Conservation (phyloP, 805 yeast species). For the Ogataea minuta region DNA sequence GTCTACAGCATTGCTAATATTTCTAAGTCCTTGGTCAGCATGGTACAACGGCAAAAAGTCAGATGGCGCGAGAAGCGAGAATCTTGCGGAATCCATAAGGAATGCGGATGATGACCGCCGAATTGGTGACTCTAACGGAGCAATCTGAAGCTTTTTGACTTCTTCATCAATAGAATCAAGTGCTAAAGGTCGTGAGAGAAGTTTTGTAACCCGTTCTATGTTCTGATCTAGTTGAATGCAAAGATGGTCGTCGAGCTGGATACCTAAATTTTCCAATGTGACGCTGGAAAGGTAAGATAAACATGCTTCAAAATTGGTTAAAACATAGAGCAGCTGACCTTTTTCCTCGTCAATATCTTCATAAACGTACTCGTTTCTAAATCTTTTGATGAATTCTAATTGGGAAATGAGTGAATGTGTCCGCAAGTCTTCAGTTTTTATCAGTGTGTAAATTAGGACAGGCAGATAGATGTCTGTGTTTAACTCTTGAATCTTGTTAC, state of each 20-base stretch:
- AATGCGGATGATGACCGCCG: constrained; percentile 7
- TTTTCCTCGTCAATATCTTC: constrained; percentile 29
- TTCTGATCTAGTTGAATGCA: constrained; percentile 3
- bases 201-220: background rate
- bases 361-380: constrained; percentile 31
- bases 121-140: constrained; percentile 1
- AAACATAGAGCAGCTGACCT: constrained; percentile 34
- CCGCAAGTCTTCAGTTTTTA: constrained; percentile 30
- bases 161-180: constrained; percentile 31
- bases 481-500: constrained; percentile 14
- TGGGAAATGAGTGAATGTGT: constrained; percentile 32
- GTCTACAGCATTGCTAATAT: constrained; percentile 36
- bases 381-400: constrained; percentile 34
- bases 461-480: constrained; percentile 38
- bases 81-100: constrained; percentile 15
- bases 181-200: constrained; percentile 24
- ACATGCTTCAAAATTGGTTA: constrained; percentile 38
- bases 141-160: constrained; percentile 16
- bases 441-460: constrained; percentile 33
- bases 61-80: constrained; percentile 15
- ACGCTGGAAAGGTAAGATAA: constrained; percentile 35
- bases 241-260: constrained; percentile 18
- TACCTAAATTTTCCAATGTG: constrained; percentile 31
- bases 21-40: constrained; percentile 37
- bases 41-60: constrained; percentile 31